Base-by-base conservation (phyloP, 805 yeast genomes). In the Jamesozyma piceae region DNA sequence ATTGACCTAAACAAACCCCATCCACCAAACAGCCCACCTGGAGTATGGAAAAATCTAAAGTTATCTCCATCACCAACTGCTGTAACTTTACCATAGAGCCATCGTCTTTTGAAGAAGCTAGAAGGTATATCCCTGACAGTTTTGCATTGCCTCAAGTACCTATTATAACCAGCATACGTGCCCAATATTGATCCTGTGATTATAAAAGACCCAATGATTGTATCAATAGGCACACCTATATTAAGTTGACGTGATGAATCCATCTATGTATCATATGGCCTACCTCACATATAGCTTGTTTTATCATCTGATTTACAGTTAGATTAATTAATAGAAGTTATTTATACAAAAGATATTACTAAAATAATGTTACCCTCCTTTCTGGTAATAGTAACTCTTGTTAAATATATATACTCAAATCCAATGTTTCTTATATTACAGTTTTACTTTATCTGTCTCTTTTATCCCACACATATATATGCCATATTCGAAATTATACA, bases 21-120 rank as follows among this genome's bases (percentile, higher is more conserved):
- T 0, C 98, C 98, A 2, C 82, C 76, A 1, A 80, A 53, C 0
- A 71, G 47, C 0, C 98, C 97, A 3, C 97, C 97, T 0, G 98
- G 98, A 0, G 94, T 78, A 59, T 92, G 98, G 57, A 71, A 92
- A 49, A 92, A 76, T 46, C 89, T 83, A 63, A 92, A 90, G 60
- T 90, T 90, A 60, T 92, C 98, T 14, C 95, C 96, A 61, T 89
- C 97, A 0, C 96, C 96, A 0, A 89, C 97, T 2, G 92, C 69
- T 0, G 95, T 83, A 3, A 89, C 96, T 46, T 71, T 71, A 0
- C 97, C 97, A 30, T 68, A 66, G 4, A 80, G 48, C 53, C 73
- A 71, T 27, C 71, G 60, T 11, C 58, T 63, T 14, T 70, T 66
- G 45, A 77, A 71, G 33, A 64, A 62, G 2, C 52, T 40, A 15